phyloP scores from a whole-genome alignment of 148 eudicot species.

The Silene conica region DNA sequence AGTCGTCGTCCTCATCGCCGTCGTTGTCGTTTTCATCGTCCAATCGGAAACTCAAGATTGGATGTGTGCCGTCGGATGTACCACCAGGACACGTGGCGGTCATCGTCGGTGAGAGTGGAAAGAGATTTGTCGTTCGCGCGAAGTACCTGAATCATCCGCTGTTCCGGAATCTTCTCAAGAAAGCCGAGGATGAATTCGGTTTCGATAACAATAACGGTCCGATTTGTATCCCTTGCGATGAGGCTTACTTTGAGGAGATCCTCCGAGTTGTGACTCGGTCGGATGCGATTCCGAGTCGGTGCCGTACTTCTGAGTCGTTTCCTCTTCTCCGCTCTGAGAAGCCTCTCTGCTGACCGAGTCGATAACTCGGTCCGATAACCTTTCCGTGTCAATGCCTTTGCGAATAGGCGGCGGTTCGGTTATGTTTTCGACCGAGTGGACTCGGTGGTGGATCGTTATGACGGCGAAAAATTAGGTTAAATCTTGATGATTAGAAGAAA shows the following conservation, averaged over 20 bases:
- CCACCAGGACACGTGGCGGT: constrained; percentile 75
- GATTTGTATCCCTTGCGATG: constrained; percentile 54
- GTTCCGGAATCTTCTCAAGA: constrained; percentile 33
- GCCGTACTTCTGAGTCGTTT: not conserved
- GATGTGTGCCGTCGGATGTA: constrained; percentile 36
- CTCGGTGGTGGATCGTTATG: not conserved
- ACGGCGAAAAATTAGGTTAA: not conserved
- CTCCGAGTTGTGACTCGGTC: constrained; percentile 31
- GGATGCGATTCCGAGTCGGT: not conserved
- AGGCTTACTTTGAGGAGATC: constrained; percentile 38
- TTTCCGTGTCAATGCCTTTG: not conserved
- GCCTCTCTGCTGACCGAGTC: constrained; percentile 22
- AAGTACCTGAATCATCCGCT: constrained; percentile 51
- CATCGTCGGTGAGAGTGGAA: constrained; percentile 31
- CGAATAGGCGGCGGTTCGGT: not conserved
- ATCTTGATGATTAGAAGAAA: not conserved
- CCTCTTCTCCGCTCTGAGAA: constrained; percentile 22
- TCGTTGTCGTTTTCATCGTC: constrained; percentile 13
- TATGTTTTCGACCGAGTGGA: not conserved
- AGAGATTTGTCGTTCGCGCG: constrained; percentile 42
- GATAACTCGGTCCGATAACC: not conserved
- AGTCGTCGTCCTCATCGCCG: constrained; percentile 18
- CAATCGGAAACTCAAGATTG: not conserved
- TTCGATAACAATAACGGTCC: constrained; percentile 43
- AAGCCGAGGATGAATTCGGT: constrained; percentile 57